Conservation (phyloP, 495 filamentous ascomycete genomes). For the Massariosphaeria phaeospora region DNA sequence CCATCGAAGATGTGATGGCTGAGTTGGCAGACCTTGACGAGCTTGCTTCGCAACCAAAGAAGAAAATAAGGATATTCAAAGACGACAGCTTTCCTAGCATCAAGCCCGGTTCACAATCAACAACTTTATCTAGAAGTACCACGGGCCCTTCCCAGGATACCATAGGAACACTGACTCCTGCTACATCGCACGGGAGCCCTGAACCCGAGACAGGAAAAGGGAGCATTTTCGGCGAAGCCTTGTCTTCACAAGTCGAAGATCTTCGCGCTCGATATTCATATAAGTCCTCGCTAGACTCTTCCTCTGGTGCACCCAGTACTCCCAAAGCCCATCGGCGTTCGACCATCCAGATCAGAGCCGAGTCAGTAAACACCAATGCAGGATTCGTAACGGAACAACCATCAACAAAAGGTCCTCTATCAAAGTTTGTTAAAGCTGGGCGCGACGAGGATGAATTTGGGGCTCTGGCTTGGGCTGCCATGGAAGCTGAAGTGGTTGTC, state of each 20-base stretch:
- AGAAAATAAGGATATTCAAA: conserved; percentile 35
- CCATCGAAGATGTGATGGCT: conserved; percentile 58
- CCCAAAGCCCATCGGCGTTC: neutral
- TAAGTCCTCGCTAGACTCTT: no score
- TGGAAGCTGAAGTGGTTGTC: conserved; percentile 26
- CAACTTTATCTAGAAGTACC: conserved; percentile 12
- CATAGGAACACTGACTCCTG: conserved; percentile 19
- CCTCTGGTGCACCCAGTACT: no score
- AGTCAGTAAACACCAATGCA: neutral
- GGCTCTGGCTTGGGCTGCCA: conserved; percentile 7
- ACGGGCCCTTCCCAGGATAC: conserved; percentile 13
- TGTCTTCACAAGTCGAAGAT: conserved; percentile 13
- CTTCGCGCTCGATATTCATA: conserved; percentile 26
- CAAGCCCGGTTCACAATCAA: conserved; percentile 12
- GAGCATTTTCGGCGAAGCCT: conserved; percentile 12
- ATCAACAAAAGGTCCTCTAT: neutral
- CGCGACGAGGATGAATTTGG: conserved; percentile 6
- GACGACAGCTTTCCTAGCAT: conserved; percentile 15
- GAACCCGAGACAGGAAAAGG: conserved; percentile 3
- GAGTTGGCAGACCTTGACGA: conserved; percentile 46
- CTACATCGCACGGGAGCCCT: conserved; percentile 19
- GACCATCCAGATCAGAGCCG: neutral
- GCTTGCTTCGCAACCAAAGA: conserved; percentile 32
- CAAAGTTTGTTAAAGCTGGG: neutral
- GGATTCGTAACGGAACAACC: neutral